Percentiles rank a stretch among this genome's conserved stretches.
phyloP scores from a whole-genome alignment of 176 grass and related monocot species.

The Oryza glumipatula region DNA sequence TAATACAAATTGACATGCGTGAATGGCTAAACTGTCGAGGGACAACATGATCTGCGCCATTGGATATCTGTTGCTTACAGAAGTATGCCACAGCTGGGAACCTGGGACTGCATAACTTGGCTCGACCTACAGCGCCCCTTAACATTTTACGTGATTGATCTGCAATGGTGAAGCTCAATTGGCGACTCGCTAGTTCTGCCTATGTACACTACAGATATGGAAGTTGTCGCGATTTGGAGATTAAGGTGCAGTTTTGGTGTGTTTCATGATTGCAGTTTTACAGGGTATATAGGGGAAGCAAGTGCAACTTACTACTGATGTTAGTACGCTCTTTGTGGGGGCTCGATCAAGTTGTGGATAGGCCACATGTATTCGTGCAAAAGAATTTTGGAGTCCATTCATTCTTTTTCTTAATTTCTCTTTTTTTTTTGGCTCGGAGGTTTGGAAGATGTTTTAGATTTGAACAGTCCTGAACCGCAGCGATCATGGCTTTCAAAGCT shows the following conservation, averaged over 20 bases:
- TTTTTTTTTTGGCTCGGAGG: background rate
- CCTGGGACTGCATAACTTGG: background rate
- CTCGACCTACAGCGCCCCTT: background rate
- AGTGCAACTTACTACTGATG: background rate
- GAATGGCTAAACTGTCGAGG: background rate
- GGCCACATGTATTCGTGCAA: background rate
- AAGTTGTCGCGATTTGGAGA: background rate
- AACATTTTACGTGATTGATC: background rate
- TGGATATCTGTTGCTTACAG: constrained; percentile 29
- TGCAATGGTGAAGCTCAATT: background rate
- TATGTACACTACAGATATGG: background rate
- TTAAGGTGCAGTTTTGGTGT: background rate
- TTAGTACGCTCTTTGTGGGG: background rate
- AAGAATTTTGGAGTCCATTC: constrained; percentile 41
- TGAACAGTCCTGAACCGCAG: background rate
- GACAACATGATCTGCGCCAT: constrained; percentile 13
- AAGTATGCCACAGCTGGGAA: background rate
- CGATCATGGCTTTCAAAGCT: constrained; percentile 22
- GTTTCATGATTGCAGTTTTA: constrained; percentile 17
- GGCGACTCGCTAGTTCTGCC: background rate
- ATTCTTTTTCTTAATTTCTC: background rate
- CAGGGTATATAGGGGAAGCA: constrained; percentile 43
- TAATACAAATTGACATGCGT: background rate
- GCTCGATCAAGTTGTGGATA: constrained; percentile 28
- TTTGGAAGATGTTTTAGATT: constrained; percentile 15